Evolutionary conservation across 164 flowering plant species (phyloP).

Genomic region (Kingdonia uniflora): DNA sequence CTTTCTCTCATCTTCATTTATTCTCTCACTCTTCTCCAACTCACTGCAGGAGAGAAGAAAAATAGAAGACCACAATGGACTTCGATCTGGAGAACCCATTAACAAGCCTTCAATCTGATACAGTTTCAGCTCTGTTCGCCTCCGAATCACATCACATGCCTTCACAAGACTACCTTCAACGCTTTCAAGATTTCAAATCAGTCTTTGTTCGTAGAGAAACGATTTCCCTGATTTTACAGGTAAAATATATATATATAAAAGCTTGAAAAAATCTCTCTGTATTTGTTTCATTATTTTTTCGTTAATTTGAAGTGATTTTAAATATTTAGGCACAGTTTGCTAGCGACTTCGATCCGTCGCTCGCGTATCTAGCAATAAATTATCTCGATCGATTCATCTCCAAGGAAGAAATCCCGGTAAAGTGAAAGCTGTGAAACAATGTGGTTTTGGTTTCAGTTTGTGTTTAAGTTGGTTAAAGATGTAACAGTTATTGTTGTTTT

Average conservation of each 20-base stretch:
- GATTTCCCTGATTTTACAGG: conserved; percentile 36
- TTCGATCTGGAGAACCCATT: conserved; percentile 59
- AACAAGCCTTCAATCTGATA: conserved; percentile 13
- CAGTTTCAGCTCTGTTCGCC: conserved; percentile 28
- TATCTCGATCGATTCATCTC: conserved; percentile 67
- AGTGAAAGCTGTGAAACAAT: background rate
- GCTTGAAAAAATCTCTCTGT: background rate
- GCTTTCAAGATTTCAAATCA: conserved; percentile 16
- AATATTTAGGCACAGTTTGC: conserved; percentile 18
- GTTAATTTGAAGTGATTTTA: background rate
- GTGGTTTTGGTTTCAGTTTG: background rate
- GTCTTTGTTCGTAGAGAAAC: conserved; percentile 25
- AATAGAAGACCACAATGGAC: conserved; percentile 23
- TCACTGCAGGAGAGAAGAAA: background rate
- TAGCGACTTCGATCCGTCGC: conserved; percentile 29
- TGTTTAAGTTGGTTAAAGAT: background rate
- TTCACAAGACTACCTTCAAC: conserved; percentile 8
- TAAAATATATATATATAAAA: conserved; percentile 3
- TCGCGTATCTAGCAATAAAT: conserved; percentile 49
- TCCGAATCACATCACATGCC: conserved; percentile 59
- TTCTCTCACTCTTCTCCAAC: too few species aligned
- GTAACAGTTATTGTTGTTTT: too few species aligned
- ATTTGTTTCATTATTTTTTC: background rate
- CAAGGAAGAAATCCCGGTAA: conserved; percentile 37
- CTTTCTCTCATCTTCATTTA: too few species aligned